Evolutionary conservation across 371 early-diverging fungal genomes (phyloP).

Genomic region (Circinella umbellata): DNA sequence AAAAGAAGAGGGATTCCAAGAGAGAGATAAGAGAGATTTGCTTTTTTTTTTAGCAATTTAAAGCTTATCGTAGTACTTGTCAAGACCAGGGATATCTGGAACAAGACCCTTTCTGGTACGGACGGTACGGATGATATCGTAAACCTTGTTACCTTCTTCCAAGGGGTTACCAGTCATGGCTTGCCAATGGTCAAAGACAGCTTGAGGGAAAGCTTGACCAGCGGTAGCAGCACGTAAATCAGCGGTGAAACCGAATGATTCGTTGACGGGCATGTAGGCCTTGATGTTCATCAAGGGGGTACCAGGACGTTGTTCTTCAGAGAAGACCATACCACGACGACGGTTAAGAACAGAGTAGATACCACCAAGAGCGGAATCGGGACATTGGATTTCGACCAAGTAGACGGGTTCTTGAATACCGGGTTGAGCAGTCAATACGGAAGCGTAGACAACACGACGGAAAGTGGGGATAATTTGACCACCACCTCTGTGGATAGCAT

Average conservation of each 20-base stretch:
- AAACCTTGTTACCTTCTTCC: conserved; percentile 73
- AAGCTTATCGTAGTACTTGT: conserved; percentile 90
- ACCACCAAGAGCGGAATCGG: conserved; percentile 93
- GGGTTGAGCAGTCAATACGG: conserved; percentile 90
- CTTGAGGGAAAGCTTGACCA: conserved; percentile 98
- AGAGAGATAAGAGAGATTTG: too few relatives aligned
- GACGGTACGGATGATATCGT: conserved; percentile 72
- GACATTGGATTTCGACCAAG: conserved; percentile 97
- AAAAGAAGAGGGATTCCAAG: too few relatives aligned
- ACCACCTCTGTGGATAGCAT: conserved; percentile 99
- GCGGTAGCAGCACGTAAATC: conserved; percentile 90
- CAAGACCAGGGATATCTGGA: conserved; percentile 84
- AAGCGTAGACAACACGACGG: conserved; percentile 94
- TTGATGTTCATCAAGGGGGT: conserved; percentile 92
- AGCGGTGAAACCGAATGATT: conserved; percentile 98
- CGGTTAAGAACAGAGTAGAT: conserved; percentile 94
- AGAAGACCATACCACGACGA: conserved; percentile 95
- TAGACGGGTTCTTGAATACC: conserved; percentile 99
- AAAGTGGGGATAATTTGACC: conserved; percentile 96
- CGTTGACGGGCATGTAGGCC: conserved; percentile 97
- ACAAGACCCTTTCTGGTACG: conserved; percentile 94
- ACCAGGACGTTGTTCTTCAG: conserved; percentile 89
- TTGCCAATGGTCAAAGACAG: conserved; percentile 85
- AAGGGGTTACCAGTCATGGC: conserved; percentile 74
- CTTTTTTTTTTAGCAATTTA: conserved; percentile 41